A percentile compares a stretch with the other conserved stretches of the same genome.
phyloP scores from a whole-genome alignment of 1,284 basidiomycete genomes.

The Ustilago cynodontis region DNA sequence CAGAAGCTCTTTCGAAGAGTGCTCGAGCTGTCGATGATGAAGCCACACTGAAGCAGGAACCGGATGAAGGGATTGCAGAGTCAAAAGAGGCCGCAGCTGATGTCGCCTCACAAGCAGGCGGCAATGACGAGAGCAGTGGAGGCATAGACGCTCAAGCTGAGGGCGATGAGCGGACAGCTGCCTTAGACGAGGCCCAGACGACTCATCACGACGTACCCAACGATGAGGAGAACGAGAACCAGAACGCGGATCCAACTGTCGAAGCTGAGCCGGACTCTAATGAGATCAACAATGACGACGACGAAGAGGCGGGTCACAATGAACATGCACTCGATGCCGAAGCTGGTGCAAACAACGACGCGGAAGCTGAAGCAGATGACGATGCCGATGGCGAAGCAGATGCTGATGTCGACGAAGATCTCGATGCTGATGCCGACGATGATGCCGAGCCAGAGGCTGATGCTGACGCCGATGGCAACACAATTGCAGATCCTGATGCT shows the following conservation, averaged over 20 bases:
- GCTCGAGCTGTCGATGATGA: not conserved
- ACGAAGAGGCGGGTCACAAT: constrained; percentile 20
- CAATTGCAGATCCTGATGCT: constrained; percentile 7
- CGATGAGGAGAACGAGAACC: not conserved
- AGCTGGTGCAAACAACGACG: constrained; percentile 20
- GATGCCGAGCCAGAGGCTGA: constrained; percentile 20
- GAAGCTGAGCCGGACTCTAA: not conserved
- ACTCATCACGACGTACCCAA: not conserved
- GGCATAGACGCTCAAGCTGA: not conserved
- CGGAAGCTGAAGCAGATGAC: constrained; percentile 6
- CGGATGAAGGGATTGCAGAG: constrained; percentile 7
- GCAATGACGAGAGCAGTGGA: no score
- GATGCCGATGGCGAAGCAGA: constrained; percentile 11
- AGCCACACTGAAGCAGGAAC: not conserved
- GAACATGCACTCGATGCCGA: not conserved
- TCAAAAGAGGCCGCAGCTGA: not conserved
- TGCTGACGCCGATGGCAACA: constrained; percentile 2
- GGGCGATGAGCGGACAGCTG: not conserved
- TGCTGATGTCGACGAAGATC: constrained; percentile 16
- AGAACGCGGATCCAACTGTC: constrained; percentile 3
- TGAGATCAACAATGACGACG: not conserved
- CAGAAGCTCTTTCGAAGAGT: constrained; percentile 13
- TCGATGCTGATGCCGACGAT: constrained; percentile 14
- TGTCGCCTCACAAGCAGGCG: not conserved
- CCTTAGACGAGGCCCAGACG: not conserved